phyloP scores from a whole-genome alignment of 2,329 filamentous ascomycete genomes.

The Colletotrichum tofieldiae region DNA sequence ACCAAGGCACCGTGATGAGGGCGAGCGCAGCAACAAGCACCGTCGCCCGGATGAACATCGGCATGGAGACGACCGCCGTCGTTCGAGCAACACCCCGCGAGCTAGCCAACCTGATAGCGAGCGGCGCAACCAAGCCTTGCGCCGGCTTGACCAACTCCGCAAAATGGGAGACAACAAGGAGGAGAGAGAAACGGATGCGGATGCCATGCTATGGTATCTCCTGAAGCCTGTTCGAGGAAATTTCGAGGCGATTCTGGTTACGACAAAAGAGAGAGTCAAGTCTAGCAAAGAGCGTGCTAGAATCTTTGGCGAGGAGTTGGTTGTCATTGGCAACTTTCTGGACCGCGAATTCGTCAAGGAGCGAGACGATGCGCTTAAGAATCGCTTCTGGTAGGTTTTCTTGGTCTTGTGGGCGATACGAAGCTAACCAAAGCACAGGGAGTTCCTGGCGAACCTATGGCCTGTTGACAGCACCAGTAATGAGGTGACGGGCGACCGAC shows the following conservation, averaged over 20 bases:
- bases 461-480: constrained; percentile 63
- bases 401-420: neutral
- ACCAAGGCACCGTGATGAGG: constrained; percentile 49
- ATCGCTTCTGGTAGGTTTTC: constrained; percentile 44
- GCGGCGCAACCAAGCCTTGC: constrained; percentile 58
- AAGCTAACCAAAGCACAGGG: constrained; percentile 50
- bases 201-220: constrained; percentile 64
- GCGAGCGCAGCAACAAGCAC: constrained; percentile 50
- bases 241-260: constrained; percentile 72
- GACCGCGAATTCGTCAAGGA: constrained; percentile 51
- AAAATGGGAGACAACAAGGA: constrained; percentile 66
- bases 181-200: constrained; percentile 61
- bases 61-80: constrained; percentile 51
- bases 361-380: constrained; percentile 56
- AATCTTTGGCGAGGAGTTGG: constrained; percentile 73
- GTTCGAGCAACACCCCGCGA: constrained; percentile 43
- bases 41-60: constrained; percentile 55
- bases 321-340: constrained; percentile 76
- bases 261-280: constrained; percentile 74
- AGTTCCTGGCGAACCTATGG: constrained; percentile 63
- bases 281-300: constrained; percentile 74
- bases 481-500: constrained; percentile 60
- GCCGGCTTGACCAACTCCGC: constrained; percentile 60
- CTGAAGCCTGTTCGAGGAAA: constrained; percentile 74
- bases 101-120: constrained; percentile 47